These are phyloP conservation scores for Talaromyces islandicus DNA, from an alignment of 2,329 filamentous ascomycete genomes.

Conservation along the genomic window DNA sequence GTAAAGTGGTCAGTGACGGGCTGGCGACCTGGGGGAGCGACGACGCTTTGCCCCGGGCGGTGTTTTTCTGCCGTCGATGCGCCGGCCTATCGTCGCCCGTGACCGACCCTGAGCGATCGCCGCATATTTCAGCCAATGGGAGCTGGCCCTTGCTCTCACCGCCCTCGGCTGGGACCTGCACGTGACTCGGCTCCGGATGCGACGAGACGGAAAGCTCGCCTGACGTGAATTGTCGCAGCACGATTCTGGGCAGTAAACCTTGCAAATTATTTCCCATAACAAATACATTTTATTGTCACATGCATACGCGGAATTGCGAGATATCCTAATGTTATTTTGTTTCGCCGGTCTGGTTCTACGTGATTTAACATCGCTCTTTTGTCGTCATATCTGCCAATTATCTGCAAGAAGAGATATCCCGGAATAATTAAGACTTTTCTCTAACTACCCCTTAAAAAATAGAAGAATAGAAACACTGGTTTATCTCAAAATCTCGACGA, in stretches of 20 bases:
- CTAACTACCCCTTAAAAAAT: neutral
- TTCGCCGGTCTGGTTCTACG: neutral
- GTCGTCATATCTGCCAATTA: neutral
- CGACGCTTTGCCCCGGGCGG: conserved; percentile 3
- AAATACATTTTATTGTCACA: neutral
- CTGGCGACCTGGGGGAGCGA: conserved; percentile 10
- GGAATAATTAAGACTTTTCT: neutral
- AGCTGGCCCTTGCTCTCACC: neutral
- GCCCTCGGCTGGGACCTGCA: conserved; percentile 8
- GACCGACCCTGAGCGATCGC: neutral
- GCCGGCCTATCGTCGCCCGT: conserved; percentile 7
- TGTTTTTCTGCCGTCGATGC: conserved; percentile 9
- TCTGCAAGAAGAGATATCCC: neutral
- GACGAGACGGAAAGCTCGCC: neutral
- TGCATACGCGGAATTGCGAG: neutral
- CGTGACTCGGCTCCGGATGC: conserved; percentile 10
- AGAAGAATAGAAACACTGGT: neutral
- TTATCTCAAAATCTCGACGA: neutral
- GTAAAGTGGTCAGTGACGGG: conserved; percentile 6
- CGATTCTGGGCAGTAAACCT: neutral
- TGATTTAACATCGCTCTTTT: neutral
- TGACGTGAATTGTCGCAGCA: neutral
- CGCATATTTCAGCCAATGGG: conserved; percentile 6
- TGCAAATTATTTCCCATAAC: neutral
- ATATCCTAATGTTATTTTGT: neutral